phyloP scores from a whole-genome alignment of 345 rosid species.

The Syzygium aqueum region DNA sequence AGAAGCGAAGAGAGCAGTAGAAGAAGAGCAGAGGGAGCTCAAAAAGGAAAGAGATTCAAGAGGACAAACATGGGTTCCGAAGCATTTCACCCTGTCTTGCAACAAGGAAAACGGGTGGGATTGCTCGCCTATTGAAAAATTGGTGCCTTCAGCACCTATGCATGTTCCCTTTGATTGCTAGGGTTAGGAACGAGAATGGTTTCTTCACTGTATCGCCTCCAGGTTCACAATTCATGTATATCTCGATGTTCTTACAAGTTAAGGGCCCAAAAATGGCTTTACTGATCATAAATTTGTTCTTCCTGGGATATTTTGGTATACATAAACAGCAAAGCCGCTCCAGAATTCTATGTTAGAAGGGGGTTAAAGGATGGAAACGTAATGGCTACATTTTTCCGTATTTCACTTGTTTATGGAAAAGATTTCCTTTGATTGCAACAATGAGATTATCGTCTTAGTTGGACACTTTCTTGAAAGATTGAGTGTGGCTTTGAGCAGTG shows the following conservation, averaged over 20 bases:
- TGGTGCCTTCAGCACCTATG: conserved; percentile 61
- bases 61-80: conserved; percentile 56
- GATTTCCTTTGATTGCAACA: neutral
- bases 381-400: too few relatives aligned
- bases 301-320: neutral
- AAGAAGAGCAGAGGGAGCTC: conserved; percentile 53
- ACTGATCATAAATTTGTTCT: neutral
- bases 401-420: neutral
- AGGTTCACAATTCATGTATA: neutral
- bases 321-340: neutral
- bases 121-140: conserved; percentile 39
- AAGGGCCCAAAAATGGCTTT: neutral
- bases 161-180: conserved; percentile 17
- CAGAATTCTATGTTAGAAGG: neutral
- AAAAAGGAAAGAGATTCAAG: conserved; percentile 30
- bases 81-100: conserved; percentile 36
- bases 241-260: neutral
- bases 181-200: neutral
- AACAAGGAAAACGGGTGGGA: conserved; percentile 49
- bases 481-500: neutral
- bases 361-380: too few relatives aligned
- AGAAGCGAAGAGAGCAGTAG: conserved; percentile 55
- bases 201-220: neutral
- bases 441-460: neutral
- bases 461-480: neutral